Conservation (phyloP, 176 grass and related monocot species). For the Carex scoparia region DNA sequence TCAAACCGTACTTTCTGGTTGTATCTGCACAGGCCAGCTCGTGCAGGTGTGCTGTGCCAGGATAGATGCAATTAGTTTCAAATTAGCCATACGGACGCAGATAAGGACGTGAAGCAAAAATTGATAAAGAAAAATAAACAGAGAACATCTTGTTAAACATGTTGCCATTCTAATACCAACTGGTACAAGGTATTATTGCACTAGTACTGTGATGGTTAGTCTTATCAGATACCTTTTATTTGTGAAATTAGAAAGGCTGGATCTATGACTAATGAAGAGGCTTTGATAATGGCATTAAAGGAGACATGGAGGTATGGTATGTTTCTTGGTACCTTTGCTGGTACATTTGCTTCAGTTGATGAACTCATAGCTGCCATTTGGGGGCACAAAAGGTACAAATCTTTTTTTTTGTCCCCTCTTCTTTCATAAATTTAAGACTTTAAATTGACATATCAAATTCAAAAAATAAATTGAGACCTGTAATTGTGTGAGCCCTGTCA, state of each 20-base stretch:
- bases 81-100: not conserved
- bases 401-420: not conserved
- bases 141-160: not conserved
- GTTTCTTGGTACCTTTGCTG: conserved; percentile 90
- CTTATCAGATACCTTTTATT: not conserved
- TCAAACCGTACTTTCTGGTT: not conserved
- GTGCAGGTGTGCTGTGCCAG: not conserved
- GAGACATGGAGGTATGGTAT: conserved; percentile 85
- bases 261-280: conserved; percentile 76
- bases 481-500: not conserved
- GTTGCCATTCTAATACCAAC: not conserved
- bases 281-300: conserved; percentile 55
- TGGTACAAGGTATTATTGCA: not conserved
- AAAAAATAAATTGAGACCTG: not conserved
- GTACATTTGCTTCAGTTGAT: conserved; percentile 82
- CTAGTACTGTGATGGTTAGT: not conserved
- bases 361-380: conserved; percentile 77
- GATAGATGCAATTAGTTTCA: not conserved
- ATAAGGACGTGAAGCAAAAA: not conserved
- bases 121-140: not conserved
- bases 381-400: conserved; percentile 61
- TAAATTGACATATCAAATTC: not conserved
- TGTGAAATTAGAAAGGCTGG: conserved; percentile 52
- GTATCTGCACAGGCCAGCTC: not conserved
- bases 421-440: not conserved